Base-by-base conservation (phyloP, 2,329 filamentous ascomycete genomes). In the Trichophyton simii region DNA sequence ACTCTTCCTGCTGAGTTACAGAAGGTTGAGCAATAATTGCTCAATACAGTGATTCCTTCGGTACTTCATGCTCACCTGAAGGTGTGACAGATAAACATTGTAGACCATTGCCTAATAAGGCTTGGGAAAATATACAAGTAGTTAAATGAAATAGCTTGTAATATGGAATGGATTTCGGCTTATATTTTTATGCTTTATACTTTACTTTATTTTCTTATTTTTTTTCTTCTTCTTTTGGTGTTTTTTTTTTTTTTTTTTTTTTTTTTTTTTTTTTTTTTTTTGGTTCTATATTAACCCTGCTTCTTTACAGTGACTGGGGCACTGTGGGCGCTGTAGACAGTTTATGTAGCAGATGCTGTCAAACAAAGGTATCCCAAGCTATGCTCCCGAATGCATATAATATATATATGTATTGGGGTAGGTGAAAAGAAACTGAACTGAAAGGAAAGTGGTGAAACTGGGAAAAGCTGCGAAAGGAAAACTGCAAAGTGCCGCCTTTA, bases 1-100 rank as follows among this genome's bases (percentile, higher is more conserved):
- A 85, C 82, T 11, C 75, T 92, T 66, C 87, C 87, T 1, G 75
- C 77, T 61, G 77, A 68, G 34, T 59, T 71, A 64, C 63, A 64
- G 42, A 62, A 63, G 52, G 42, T 42, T 34, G 46, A 63, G 52
- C 41, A 55, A 31, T 64, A 63, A 50, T 48, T 7, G 8, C 22
- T 2, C 3, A 42, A 44, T 44, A 42, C 9, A 2, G 38, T 42
- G 28, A 31, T 20, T n/a, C 34, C 3, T 36, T n/a, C 34, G 15
- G n/a, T 18, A 18, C 2, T 55, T 6, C 5, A 31, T 31, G 28
- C 28, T 31, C 28, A 31, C 28, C 28, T 31, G 28, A 31, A 9
- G 11, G 2, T 15, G 46, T 55, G 5, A 38, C 0, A 18, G 28
- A 36, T 36, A 18, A 9, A 28, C 50, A 36, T 31, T 20, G 20